Conservation (phyloP, 345 rosid species). For the Carallia brachiata region DNA sequence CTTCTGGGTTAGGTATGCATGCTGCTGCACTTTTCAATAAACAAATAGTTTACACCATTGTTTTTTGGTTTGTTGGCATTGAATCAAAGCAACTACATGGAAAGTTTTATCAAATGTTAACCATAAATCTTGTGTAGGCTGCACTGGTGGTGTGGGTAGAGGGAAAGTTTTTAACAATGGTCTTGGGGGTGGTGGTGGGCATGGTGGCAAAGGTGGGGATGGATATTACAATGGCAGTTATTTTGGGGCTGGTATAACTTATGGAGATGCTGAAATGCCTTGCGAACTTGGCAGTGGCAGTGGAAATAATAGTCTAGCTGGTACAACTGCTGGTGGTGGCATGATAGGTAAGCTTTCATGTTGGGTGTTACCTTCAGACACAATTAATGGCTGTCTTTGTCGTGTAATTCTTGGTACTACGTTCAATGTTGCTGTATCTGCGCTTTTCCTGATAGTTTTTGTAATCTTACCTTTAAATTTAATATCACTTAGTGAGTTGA, state of each 20-base stretch:
- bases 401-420: too few relatives aligned
- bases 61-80: not conserved
- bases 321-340: constrained; percentile 87
- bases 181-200: constrained; percentile 88
- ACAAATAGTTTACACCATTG: not conserved
- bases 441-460: too few relatives aligned
- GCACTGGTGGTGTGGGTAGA: constrained; percentile 83
- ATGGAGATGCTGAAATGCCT: constrained; percentile 83
- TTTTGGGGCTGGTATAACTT: constrained; percentile 64
- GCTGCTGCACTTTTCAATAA: not conserved
- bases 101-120: constrained; percentile 5
- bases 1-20: constrained; percentile 55
- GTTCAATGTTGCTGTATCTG: too few relatives aligned
- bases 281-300: constrained; percentile 99
- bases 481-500: too few relatives aligned
- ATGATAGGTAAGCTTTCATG: constrained; percentile 56
- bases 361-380: not conserved
- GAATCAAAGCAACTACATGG: not conserved
- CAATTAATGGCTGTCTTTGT: too few relatives aligned
- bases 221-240: constrained; percentile 73
- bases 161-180: constrained; percentile 69
- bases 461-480: too few relatives aligned
- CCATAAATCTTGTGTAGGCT: constrained; percentile 48
- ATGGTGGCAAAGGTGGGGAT: constrained; percentile 89
- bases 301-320: constrained; percentile 64